A percentile compares a stretch with the other conserved stretches of the same genome.
Conservation (phyloP, 2,329 filamentous ascomycete genomes). For the Diplocarpon rosae region DNA sequence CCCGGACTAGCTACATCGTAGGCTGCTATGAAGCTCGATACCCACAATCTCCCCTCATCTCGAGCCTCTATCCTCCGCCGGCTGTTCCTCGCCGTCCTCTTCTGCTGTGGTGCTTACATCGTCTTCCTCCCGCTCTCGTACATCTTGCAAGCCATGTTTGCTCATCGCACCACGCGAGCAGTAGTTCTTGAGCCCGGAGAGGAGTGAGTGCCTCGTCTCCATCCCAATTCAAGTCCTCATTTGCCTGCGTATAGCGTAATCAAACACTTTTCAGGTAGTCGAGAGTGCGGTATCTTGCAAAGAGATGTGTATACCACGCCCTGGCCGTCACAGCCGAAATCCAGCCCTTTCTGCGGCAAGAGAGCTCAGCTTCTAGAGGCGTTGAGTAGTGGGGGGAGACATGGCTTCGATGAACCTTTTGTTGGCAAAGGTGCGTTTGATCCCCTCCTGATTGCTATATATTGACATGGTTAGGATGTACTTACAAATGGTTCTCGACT, state of each 20-base stretch:
- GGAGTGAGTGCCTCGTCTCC: slow-evolving; percentile 8
- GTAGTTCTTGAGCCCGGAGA: slow-evolving; percentile 9
- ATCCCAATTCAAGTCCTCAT: neutral
- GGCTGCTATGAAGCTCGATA: neutral
- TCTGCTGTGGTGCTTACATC: slow-evolving; percentile 2
- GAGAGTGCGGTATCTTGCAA: slow-evolving; percentile 17
- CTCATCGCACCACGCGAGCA: neutral
- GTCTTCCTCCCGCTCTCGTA: slow-evolving; percentile 1
- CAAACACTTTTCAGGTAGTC: slow-evolving; percentile 17
- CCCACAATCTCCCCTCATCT: neutral
- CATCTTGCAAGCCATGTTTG: neutral
- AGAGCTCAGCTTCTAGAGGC: slow-evolving; percentile 29
- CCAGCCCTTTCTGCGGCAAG: slow-evolving; percentile 18
- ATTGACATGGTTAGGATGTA: slow-evolving; percentile 25
- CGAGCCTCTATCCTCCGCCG: slow-evolving; percentile 2
- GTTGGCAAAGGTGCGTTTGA: slow-evolving; percentile 16
- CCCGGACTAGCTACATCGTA: too few relatives aligned
- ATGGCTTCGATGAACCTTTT: slow-evolving; percentile 32
- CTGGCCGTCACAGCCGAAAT: slow-evolving; percentile 4
- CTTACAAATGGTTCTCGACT: slow-evolving; percentile 33
- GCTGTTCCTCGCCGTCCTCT: neutral
- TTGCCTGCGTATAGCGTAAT: slow-evolving; percentile 7
- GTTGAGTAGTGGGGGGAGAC: slow-evolving; percentile 31
- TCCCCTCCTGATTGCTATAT: neutral
- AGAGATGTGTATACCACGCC: slow-evolving; percentile 17